Evolutionary conservation across 257 asterid species (phyloP), one percentile per base, ranked within the genome.

Genomic region (Lantana camara): DNA sequence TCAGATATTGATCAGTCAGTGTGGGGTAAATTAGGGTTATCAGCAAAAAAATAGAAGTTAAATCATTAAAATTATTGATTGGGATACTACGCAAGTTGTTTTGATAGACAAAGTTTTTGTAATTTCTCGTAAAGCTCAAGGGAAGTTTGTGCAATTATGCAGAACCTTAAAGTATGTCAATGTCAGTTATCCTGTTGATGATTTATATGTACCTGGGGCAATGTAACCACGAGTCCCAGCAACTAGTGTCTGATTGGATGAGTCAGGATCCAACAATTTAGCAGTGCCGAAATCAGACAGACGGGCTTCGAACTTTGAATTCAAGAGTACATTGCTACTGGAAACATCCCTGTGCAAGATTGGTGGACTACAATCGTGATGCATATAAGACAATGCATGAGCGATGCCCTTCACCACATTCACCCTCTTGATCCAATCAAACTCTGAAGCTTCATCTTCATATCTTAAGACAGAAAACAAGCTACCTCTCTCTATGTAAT

Each of bases 161-260:
- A n/a, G n/a, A n/a, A n/a, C n/a, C n/a, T n/a, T n/a, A n/a, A n/a
- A n/a, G n/a, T n/a, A n/a, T n/a, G n/a, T n/a, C n/a, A n/a, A n/a
- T n/a, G n/a, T n/a, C n/a, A n/a, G n/a, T n/a, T n/a, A n/a, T n/a
- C n/a, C n/a, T n/a, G n/a, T n/a, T n/a, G n/a, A n/a, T n/a, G n/a
- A n/a, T n/a, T n/a, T n/a, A n/a, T n/a, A n/a, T 27, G 14, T 53
- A 75, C 80, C 77, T 29, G 71, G 77, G 48, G 80, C 77, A 49
- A 71, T 66, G 20, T 75, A 75, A 10, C 77, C 77, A 13, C 24
- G 60, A 14, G 77, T 66, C 22, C 77, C 77, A 0, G 15, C 71
- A 4, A 56, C 30, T 7, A 35, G 56, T 19, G 73, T 70, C 9
- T 35, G 76, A 48, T 61, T 60, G 44, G 56, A 63, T 15, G 69